Evolutionary conservation across 371 early-diverging fungal genomes (phyloP).

Genomic region (Apophysomyces elegans): DNA sequence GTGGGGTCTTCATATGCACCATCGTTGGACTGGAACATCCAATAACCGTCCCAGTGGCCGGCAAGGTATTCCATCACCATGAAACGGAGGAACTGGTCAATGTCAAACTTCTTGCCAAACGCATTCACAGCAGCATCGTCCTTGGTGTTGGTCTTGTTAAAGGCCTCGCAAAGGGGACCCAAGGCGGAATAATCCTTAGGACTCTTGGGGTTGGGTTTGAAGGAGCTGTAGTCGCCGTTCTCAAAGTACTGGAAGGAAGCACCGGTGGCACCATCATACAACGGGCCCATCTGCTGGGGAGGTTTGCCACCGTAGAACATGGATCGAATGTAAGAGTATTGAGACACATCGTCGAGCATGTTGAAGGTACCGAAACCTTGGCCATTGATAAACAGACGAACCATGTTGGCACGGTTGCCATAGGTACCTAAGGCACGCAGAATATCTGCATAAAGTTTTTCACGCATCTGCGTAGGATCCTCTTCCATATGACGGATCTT

Average conservation of each 20-base stretch:
- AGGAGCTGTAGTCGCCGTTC: conserved; percentile 35
- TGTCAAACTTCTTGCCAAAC: conserved; percentile 43
- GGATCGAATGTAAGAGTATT: conserved; percentile 55
- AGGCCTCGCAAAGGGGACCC: conserved; percentile 43
- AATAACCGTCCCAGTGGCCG: conserved; percentile 65
- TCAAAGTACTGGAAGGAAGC: conserved; percentile 43
- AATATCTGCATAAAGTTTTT: conserved; percentile 61
- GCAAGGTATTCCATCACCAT: conserved; percentile 64
- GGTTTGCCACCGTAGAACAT: conserved; percentile 53
- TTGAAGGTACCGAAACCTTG: conserved; percentile 59
- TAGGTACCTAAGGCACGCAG: conserved; percentile 57
- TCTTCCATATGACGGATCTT: conserved; percentile 63
- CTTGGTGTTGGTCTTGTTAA: conserved; percentile 40
- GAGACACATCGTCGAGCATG: conserved; percentile 52
- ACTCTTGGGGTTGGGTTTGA: conserved; percentile 37
- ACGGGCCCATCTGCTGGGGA: conserved; percentile 50
- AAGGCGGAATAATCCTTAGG: conserved; percentile 39
- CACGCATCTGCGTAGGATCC: conserved; percentile 66
- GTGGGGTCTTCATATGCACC: conserved; percentile 58
- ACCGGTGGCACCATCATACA: conserved; percentile 60
- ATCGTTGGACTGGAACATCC: conserved; percentile 59
- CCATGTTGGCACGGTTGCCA: conserved; percentile 56
- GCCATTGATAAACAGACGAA: conserved; percentile 59
- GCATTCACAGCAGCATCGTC: conserved; percentile 45
- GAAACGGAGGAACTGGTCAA: conserved; percentile 57